phyloP scores from a whole-genome alignment of 2,329 filamentous ascomycete genomes.

The Colletotrichum nymphaeae region DNA sequence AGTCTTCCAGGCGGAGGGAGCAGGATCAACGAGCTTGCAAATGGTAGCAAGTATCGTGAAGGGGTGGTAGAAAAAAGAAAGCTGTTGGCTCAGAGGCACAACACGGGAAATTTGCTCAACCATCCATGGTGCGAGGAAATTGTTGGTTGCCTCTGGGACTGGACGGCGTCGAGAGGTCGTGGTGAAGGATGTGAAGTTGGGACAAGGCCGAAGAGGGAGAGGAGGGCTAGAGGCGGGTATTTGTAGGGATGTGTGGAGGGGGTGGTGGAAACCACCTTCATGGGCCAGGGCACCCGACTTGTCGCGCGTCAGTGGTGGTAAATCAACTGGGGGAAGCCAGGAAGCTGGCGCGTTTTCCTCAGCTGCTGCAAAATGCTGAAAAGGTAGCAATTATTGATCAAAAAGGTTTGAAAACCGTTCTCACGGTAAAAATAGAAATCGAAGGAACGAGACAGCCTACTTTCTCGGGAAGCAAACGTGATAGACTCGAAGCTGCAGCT shows the following conservation, averaged over 20 bases:
- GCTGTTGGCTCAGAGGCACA: background rate
- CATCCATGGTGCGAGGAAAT: background rate
- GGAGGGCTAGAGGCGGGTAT: background rate
- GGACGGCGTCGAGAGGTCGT: background rate
- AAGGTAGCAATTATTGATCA: background rate
- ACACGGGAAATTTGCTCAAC: background rate
- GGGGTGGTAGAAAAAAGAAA: background rate
- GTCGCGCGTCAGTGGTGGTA: background rate
- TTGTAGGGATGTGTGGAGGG: background rate
- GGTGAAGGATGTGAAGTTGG: background rate
- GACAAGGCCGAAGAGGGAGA: background rate
- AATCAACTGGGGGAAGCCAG: background rate
- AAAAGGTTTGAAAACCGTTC: background rate
- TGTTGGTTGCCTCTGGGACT: background rate
- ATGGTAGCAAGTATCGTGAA: background rate
- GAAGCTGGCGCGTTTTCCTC: background rate
- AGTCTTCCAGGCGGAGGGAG: background rate
- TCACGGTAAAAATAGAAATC: background rate
- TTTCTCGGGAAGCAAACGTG: background rate
- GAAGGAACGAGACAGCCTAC: background rate
- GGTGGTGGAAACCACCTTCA: background rate
- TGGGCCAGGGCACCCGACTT: background rate
- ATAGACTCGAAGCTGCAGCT: background rate
- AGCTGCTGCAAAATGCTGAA: background rate
- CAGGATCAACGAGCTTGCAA: background rate